phyloP scores from a whole-genome alignment of 495 filamentous ascomycete genomes.

The Xylaria palmicola region DNA sequence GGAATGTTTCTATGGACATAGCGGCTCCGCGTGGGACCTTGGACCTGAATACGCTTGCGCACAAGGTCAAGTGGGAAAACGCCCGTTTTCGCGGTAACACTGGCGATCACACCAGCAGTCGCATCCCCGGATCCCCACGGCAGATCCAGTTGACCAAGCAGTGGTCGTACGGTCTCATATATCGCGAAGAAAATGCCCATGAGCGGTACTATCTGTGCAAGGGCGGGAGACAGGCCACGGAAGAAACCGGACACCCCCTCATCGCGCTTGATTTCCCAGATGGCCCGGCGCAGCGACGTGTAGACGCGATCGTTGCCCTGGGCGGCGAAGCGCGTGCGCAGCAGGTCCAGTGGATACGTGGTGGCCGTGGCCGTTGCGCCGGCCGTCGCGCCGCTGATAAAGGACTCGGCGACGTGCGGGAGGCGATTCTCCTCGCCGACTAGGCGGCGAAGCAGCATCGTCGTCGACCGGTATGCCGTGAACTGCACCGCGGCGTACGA shows the following conservation, averaged over 20 bases:
- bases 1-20: conserved; percentile 92
- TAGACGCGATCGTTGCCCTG: conserved; percentile 87
- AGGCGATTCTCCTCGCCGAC: conserved; percentile 32
- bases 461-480: conserved; percentile 76
- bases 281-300: conserved; percentile 59
- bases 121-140: conserved; percentile 80
- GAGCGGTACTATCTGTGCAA: conserved; percentile 87
- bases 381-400: conserved; percentile 76
- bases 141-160: conserved; percentile 52
- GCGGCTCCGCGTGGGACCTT: conserved; percentile 74
- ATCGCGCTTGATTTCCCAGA: conserved; percentile 67
- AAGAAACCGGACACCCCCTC: conserved; percentile 84
- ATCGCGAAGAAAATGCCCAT: conserved; percentile 95
- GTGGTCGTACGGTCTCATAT: conserved; percentile 71
- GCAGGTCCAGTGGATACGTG: conserved; percentile 91
- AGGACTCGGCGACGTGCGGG: conserved; percentile 60
- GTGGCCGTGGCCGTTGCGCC: conserved; percentile 76
- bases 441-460: conserved; percentile 53
- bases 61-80: conserved; percentile 95
- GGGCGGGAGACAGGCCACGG: conserved; percentile 73
- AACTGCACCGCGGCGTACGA: conserved; percentile 88
- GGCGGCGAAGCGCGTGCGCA: conserved; percentile 92
- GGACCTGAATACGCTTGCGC: conserved; percentile 89
- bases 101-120: conserved; percentile 73
- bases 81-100: conserved; percentile 78